Conservation (phyloP, 371 early-diverging fungal species). For the Mortierella sp. region DNA sequence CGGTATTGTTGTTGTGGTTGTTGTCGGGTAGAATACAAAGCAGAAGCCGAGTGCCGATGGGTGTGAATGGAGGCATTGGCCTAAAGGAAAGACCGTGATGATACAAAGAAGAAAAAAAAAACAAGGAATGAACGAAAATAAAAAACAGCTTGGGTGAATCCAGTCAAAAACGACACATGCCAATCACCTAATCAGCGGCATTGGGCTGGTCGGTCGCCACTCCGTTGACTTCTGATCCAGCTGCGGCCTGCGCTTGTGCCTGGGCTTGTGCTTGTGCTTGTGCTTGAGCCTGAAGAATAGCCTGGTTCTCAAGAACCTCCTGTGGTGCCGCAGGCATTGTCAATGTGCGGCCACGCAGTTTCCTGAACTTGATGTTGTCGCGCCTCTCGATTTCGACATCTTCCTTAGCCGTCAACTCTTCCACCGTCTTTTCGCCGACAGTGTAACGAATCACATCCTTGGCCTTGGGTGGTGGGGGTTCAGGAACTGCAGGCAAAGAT, state of each 20-base stretch:
- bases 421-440: conserved; percentile 48
- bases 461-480: conserved; percentile 41
- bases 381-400: conserved; percentile 47
- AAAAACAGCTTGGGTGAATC: background rate
- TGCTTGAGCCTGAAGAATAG: background rate
- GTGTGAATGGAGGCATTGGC: background rate
- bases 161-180: background rate
- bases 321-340: conserved; percentile 55
- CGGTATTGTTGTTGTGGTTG: background rate
- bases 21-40: background rate
- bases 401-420: conserved; percentile 44
- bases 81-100: conserved; percentile 8
- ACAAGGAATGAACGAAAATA: background rate
- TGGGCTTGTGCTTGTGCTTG: background rate
- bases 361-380: conserved; percentile 53
- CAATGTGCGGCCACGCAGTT: conserved; percentile 47
- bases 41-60: background rate
- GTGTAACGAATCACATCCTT: conserved; percentile 56
- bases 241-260: background rate
- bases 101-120: background rate
- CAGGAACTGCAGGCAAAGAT: conserved; percentile 44
- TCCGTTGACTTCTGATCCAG: background rate
- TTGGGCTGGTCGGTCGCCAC: background rate
- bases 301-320: conserved; percentile 22
- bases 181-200: background rate